Evolutionary conservation across 2,329 filamentous ascomycete genomes (phyloP), one percentile per base, ranked within the genome.

Genomic region (Grosmannia serpens): DNA sequence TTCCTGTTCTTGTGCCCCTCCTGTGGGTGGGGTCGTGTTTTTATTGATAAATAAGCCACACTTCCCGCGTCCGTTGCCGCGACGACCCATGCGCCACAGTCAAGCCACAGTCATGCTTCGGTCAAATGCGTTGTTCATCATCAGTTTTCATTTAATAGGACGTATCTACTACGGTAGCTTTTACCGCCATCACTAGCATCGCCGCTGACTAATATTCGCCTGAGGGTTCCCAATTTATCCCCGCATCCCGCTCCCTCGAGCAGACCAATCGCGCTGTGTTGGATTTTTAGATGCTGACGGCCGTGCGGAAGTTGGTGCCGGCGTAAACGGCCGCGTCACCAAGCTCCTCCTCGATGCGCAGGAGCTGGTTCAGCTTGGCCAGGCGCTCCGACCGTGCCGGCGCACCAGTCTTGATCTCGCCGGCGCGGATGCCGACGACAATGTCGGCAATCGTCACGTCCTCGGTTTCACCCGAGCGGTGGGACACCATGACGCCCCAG

Each of bases 401-500:
- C 64, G 92, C 92, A 84, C 91, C 91, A 65, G 91, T 95, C 89
- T 96, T 96, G 85, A 99, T 97, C 84, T 99, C 90, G 67, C 94
- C 94, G 69, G 91, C 80, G 69, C 94, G 89, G 72, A 99, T 89
- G 80, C 94, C 94, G 68, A 99, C 94, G 65, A 91, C 91, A 67
- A 99, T 94, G 74, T 99, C 94, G 67, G 94, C 87, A 74, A 99
- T 99, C 77, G 94, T 99, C 69, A 99, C 94, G 80, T 99, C 94
- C 80, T 97, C 94, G 62, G 94, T 99, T 88, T 99, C 94, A 75
- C 94, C 94, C 63, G 94, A 99, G 69, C 94, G 88, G 84, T 99
- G 94, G 66, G 94, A 97, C 65, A 99, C 94, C 94, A 99, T 97
- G 80, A 99, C 91, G 74, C 92, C 92, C 94, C 94, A 99, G 74